Base-by-base conservation (phyloP, 768 basidiomycete genomes). In the Pleurotus eryngii region DNA sequence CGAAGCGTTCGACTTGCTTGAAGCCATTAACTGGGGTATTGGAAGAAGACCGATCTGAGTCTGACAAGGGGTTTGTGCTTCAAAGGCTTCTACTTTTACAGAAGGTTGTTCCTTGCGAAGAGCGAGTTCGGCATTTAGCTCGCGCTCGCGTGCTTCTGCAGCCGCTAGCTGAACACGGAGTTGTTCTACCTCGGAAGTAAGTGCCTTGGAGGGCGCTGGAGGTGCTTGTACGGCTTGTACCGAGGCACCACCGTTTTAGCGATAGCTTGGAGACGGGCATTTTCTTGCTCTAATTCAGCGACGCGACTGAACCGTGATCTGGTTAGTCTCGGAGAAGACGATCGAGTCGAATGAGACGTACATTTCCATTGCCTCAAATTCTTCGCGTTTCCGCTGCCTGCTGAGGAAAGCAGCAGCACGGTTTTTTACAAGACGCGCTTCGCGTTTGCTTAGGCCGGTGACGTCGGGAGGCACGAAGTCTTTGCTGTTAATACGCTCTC, bases 311-410 rank as follows among this genome's bases (percentile, higher is more conserved):
- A 62, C 63, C 30, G 11, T 35, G 30, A 35, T 35, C 8, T 35
- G 30, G 30, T 35, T 35, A 35, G 64, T 60, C 58, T 61, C 43
- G 37, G 45, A 40, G 60, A 27, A 53, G 53, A 60, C 64, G 46
- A 58, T 15, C 37, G 46, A 64, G 61, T 57, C 49, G 57, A 59
- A 49, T 46, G 56, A 65, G 65, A 85, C 89, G 75, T 75, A 93
- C 90, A 89, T 73, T 78, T 94, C 92, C 90, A 95, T 93, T 65
- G 69, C 77, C 73, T 95, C 92, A 66, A 92, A 95, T 74, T 94
- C 92, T 74, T 95, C 92, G 56, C 92, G 84, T 72, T 95, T 95
- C 65, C 92, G 81, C 71, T 95, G 92, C 69, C 92, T 80, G 73
- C 86, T 89, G 67, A 95, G 86, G 76, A 95, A 95, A 58, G 92